Evolutionary conservation across 768 basidiomycete genomes (phyloP).

Genomic region (Cystofilobasidium bisporidii): DNA sequence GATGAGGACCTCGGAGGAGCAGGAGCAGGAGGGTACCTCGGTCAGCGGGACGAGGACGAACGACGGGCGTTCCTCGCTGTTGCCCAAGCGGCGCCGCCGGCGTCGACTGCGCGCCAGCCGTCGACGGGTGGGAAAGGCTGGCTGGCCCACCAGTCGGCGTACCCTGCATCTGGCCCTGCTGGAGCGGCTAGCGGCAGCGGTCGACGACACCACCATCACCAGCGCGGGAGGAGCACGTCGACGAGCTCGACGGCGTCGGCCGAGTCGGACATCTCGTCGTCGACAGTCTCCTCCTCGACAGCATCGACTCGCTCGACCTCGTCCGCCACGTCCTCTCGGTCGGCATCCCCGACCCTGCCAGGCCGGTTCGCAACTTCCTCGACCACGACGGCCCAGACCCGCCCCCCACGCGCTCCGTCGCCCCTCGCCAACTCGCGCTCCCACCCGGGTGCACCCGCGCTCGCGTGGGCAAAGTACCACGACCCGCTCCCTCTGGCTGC

Average conservation of each 20-base stretch:
- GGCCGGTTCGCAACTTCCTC: not conserved
- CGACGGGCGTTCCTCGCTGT: no score
- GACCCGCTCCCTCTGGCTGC: not conserved
- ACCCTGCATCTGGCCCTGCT: not conserved
- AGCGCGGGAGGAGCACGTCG: not conserved
- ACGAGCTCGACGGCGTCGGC: not conserved
- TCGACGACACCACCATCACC: no score
- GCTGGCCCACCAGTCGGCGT: constrained; percentile 6
- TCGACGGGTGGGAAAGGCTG: not conserved
- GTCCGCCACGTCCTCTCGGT: not conserved
- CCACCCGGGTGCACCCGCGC: not conserved
- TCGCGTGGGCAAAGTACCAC: not conserved
- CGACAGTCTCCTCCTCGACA: not conserved
- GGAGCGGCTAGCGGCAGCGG: not conserved
- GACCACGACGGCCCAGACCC: no score
- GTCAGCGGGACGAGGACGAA: not conserved
- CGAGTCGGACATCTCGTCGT: not conserved
- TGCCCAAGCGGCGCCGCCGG: not conserved
- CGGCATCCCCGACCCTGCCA: not conserved
- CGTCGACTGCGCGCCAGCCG: not conserved
- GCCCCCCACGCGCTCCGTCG: not conserved
- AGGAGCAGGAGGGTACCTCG: not conserved
- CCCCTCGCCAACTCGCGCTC: not conserved
- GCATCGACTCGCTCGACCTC: not conserved
- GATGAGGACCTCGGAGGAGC: no score